phyloP scores from a whole-genome alignment of 1,284 basidiomycete species.

The Meira miltonrushii region DNA sequence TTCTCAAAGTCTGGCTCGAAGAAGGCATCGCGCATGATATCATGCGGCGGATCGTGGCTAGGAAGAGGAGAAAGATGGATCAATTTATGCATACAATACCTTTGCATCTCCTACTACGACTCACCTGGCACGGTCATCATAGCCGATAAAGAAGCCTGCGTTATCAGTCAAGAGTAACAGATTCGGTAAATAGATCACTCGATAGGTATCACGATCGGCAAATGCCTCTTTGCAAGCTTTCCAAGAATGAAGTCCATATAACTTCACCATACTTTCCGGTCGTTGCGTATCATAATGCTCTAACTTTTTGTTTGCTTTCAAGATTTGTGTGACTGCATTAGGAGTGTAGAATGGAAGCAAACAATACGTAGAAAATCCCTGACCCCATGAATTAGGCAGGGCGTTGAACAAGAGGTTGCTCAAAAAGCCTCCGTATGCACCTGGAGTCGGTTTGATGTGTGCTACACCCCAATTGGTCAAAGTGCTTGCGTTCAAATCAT shows the following conservation, averaged over 20 bases:
- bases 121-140: conserved; percentile 1
- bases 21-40: conserved; percentile 16
- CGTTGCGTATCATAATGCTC: conserved; percentile 57
- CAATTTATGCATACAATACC: not conserved
- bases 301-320: conserved; percentile 60
- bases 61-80: not conserved
- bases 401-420: conserved; percentile 64
- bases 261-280: conserved; percentile 30
- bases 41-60: conserved; percentile 13
- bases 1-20: conserved; percentile 18
- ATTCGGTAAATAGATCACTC: conserved; percentile 17
- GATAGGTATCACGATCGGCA: conserved; percentile 43
- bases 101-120: not conserved
- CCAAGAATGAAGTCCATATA: conserved; percentile 58
- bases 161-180: conserved; percentile 3
- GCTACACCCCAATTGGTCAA: conserved; percentile 58
- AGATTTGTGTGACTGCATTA: conserved; percentile 57
- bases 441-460: conserved; percentile 23
- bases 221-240: conserved; percentile 55
- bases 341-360: conserved; percentile 80
- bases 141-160: conserved; percentile 15
- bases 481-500: conserved; percentile 72
- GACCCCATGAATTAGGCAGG: conserved; percentile 57
- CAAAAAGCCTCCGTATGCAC: conserved; percentile 55
- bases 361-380: conserved; percentile 62